phyloP scores from a whole-genome alignment of 1,284 basidiomycete genomes.

The Agaricales sp. region DNA sequence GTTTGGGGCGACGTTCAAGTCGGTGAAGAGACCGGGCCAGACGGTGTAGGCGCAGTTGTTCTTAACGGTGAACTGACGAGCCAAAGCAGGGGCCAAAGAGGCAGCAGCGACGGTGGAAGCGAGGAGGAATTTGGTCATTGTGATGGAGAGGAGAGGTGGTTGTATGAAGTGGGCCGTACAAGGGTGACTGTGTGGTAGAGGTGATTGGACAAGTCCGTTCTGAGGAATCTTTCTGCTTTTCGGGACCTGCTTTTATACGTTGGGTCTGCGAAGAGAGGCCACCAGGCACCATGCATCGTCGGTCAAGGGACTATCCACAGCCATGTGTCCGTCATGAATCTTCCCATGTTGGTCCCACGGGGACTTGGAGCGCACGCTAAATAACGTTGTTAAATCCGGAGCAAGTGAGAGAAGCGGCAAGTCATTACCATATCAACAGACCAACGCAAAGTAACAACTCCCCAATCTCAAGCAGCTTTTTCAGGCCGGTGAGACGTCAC shows the following conservation, averaged over 20 bases:
- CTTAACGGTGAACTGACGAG: constrained; percentile 12
- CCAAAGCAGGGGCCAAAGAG: neutral
- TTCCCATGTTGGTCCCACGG: no score
- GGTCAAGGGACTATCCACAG: no score
- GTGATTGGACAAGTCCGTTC: neutral
- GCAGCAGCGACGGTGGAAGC: neutral
- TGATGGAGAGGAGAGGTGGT: neutral
- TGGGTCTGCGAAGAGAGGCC: no score
- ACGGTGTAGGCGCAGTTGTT: constrained; percentile 14
- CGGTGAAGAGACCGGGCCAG: constrained; percentile 12
- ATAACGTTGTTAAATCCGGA: neutral
- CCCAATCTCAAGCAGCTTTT: no score
- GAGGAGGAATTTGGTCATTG: neutral
- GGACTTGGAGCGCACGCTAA: no score
- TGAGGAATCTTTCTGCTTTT: neutral
- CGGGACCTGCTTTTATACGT: neutral
- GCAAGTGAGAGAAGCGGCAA: neutral
- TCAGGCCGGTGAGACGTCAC: no score
- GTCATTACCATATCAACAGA: no score
- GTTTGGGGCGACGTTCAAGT: constrained; percentile 25
- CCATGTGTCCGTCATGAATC: no score
- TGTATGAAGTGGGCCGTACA: neutral
- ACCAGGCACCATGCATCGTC: no score
- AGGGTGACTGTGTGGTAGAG: neutral
- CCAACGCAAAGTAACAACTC: no score